phyloP scores from a whole-genome alignment of 805 yeast species.

The Yarrowia sp. region DNA sequence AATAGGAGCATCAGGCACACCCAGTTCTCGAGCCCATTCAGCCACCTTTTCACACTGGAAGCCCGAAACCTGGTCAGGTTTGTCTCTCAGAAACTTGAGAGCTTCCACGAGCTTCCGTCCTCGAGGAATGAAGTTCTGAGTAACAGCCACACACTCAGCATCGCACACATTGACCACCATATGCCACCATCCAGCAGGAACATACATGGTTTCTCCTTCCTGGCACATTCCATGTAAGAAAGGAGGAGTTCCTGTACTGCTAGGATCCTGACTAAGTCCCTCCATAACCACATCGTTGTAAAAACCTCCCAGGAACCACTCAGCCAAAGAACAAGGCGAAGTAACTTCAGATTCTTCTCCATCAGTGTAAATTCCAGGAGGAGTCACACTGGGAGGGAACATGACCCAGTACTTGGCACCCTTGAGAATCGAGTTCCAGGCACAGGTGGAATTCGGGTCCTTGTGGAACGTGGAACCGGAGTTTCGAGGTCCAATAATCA shows the following conservation, averaged over 20 bases:
- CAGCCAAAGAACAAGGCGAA: slow-evolving; percentile 89
- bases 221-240: slow-evolving; percentile 74
- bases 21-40: background rate
- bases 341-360: slow-evolving; percentile 79
- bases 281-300: slow-evolving; percentile 50
- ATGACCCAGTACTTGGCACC: slow-evolving; percentile 88
- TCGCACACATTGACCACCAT: slow-evolving; percentile 72
- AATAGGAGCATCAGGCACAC: background rate
- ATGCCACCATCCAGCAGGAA: slow-evolving; percentile 99
- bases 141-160: slow-evolving; percentile 72
- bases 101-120: slow-evolving; percentile 64
- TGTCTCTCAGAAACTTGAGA: slow-evolving; percentile 69
- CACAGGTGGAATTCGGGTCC: slow-evolving; percentile 89
- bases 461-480: slow-evolving; percentile 92
- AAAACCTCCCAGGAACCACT: slow-evolving; percentile 86
- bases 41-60: slow-evolving; percentile 56
- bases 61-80: slow-evolving; percentile 78
- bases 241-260: slow-evolving; percentile 41
- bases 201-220: slow-evolving; percentile 85
- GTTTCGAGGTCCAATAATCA: slow-evolving; percentile 80
- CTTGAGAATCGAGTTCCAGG: slow-evolving; percentile 82
- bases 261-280: background rate
- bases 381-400: slow-evolving; percentile 84
- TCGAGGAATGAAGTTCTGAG: slow-evolving; percentile 85
- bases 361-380: slow-evolving; percentile 83